These are phyloP conservation scores for Vanderwaltozyma yarrowii DNA, from an alignment of 805 yeast genomes.

Conservation along the genomic window DNA sequence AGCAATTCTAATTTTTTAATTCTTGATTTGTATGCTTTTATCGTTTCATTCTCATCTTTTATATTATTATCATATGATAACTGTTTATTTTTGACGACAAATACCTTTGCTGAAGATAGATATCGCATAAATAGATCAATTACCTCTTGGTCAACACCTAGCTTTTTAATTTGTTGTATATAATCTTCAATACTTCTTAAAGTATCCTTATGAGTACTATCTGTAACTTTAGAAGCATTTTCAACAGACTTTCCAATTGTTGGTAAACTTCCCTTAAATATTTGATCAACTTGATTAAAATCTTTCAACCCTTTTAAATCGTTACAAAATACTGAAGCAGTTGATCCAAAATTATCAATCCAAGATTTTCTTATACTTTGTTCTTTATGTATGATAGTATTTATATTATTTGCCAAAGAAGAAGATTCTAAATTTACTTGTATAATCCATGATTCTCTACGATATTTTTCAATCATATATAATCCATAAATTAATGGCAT, in stretches of 20 bases:
- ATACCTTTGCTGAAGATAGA: conserved; percentile 21
- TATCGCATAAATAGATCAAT: conserved; percentile 26
- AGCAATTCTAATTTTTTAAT: conserved; percentile 69
- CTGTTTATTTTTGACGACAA: conserved; percentile 1
- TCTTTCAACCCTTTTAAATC: conserved; percentile 5
- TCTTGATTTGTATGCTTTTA: conserved; percentile 54
- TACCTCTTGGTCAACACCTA: conserved; percentile 25
- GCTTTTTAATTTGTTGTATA: conserved; percentile 27
- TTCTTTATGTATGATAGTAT: conserved; percentile 49
- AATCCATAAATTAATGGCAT: conserved; percentile 64
- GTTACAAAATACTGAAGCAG: conserved; percentile 8
- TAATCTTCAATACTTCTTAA: conserved; percentile 29
- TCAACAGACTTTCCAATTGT: not conserved
- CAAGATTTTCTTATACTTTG: conserved; percentile 45
- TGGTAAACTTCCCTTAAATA: conserved; percentile 1
- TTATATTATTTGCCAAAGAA: conserved; percentile 47
- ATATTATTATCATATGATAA: not conserved
- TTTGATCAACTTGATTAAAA: conserved; percentile 5
- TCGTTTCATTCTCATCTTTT: not conserved
- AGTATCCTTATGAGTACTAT: conserved; percentile 3
- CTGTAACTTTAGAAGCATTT: not conserved
- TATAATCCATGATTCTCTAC: conserved; percentile 45
- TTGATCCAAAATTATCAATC: conserved; percentile 47
- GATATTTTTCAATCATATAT: conserved; percentile 49
- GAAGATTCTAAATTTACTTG: conserved; percentile 17